These are phyloP conservation scores for Scytalidium lignicola DNA, from an alignment of 2,329 filamentous ascomycete genomes.

Conservation along the genomic window DNA sequence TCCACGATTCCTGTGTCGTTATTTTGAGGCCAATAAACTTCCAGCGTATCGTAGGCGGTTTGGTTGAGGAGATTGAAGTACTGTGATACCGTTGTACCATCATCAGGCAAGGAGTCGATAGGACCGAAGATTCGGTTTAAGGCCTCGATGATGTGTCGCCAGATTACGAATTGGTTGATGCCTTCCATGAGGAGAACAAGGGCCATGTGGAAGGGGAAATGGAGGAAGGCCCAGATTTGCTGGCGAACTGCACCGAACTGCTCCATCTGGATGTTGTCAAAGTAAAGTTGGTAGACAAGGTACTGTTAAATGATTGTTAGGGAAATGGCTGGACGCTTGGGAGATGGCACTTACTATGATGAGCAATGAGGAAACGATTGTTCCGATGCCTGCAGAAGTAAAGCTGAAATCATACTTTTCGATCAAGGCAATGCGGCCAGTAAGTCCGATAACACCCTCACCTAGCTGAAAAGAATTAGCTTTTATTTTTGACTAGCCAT, in stretches of 20 bases:
- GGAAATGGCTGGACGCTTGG: not conserved
- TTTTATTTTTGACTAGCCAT: not conserved
- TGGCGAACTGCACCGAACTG: conserved; percentile 16
- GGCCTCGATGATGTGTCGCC: conserved; percentile 7
- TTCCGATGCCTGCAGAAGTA: conserved; percentile 7
- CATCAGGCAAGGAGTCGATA: not conserved
- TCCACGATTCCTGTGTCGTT: not conserved
- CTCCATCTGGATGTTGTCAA: conserved; percentile 14
- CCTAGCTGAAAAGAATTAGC: conserved; percentile 9
- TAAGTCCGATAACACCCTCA: conserved; percentile 17
- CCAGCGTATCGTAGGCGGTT: not conserved
- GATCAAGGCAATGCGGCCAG: not conserved
- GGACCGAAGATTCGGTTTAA: not conserved
- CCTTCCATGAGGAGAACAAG: conserved; percentile 54
- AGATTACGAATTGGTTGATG: conserved; percentile 16
- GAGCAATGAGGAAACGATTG: conserved; percentile 9
- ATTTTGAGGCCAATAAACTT: not conserved
- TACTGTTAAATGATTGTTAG: conserved; percentile 9
- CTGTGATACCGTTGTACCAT: not conserved
- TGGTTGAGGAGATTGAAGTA: not conserved
- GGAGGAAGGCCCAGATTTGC: conserved; percentile 38
- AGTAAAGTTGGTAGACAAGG: conserved; percentile 22
- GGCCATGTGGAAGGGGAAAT: conserved; percentile 52
- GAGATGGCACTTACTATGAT: conserved; percentile 9
- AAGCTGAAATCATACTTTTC: not conserved